Evolutionary conservation across 768 basidiomycete species (phyloP).

Genomic region (Pleurotus tuber-regium): DNA sequence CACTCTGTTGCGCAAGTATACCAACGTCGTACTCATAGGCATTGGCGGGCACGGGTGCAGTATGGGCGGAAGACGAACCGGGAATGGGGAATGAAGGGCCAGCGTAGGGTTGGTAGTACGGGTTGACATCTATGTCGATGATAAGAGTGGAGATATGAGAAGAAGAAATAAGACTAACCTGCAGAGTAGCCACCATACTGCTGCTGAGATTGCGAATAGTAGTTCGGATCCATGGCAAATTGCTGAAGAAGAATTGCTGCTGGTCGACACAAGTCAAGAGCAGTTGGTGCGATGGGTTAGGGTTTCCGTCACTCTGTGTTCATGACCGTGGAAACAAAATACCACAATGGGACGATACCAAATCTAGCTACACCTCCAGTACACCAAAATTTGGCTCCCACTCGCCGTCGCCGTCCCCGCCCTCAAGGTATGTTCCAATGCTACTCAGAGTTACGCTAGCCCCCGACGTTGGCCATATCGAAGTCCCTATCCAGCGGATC

Average conservation of each 20-base stretch:
- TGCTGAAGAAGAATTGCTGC: slow-evolving; percentile 6
- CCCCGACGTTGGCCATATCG: too few species aligned
- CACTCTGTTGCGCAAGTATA: slow-evolving; percentile 86
- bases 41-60: slow-evolving; percentile 81
- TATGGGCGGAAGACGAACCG: slow-evolving; percentile 65
- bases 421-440: slow-evolving; percentile 14
- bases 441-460: too few species aligned
- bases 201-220: slow-evolving; percentile 54
- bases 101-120: slow-evolving; percentile 79
- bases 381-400: slow-evolving; percentile 5
- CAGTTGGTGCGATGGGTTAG: background rate
- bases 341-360: background rate
- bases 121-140: slow-evolving; percentile 56
- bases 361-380: background rate
- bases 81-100: slow-evolving; percentile 70
- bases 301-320: background rate
- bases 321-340: background rate
- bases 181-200: slow-evolving; percentile 34
- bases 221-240: slow-evolving; percentile 41
- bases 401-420: slow-evolving; percentile 10
- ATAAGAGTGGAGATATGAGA: background rate
- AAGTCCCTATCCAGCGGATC: too few species aligned
- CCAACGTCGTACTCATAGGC: slow-evolving; percentile 93
- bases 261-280: background rate
- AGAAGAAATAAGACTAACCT: background rate